phyloP scores from a whole-genome alignment of 352 stramenopile species.

The Pythium myriotylum region DNA sequence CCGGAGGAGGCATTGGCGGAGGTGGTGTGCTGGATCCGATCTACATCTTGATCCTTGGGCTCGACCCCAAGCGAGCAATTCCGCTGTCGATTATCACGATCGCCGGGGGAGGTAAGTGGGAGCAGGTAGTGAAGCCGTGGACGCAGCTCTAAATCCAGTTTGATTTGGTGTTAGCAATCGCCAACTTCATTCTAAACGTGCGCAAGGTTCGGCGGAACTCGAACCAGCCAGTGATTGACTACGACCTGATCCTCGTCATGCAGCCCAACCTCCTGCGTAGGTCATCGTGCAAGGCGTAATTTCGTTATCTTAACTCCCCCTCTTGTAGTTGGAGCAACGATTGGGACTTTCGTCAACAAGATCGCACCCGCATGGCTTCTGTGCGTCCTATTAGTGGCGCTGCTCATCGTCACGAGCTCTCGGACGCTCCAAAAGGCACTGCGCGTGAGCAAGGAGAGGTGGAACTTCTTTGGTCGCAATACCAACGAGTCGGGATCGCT shows the following conservation, averaged over 20 bases:
- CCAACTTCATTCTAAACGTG: slow-evolving; percentile 93
- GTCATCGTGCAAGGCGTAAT: slow-evolving; percentile 15
- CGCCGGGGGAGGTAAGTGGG: slow-evolving; percentile 63
- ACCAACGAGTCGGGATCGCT: slow-evolving; percentile 1
- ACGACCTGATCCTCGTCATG: slow-evolving; percentile 97
- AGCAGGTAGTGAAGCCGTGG: not conserved
- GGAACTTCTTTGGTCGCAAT: slow-evolving; percentile 10
- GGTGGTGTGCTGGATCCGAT: slow-evolving; percentile 95
- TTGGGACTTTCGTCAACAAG: slow-evolving; percentile 92
- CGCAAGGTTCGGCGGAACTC: slow-evolving; percentile 88
- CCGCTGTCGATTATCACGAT: slow-evolving; percentile 95
- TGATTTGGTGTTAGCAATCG: slow-evolving; percentile 52
- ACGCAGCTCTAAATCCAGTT: not conserved
- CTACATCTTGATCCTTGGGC: slow-evolving; percentile 95
- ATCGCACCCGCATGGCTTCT: slow-evolving; percentile 89
- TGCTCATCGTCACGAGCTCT: slow-evolving; percentile 88
- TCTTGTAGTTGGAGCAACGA: slow-evolving; percentile 49
- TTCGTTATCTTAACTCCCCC: no score
- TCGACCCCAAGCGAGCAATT: slow-evolving; percentile 92
- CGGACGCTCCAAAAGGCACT: slow-evolving; percentile 90
- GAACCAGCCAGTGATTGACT: slow-evolving; percentile 95
- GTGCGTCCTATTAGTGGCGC: slow-evolving; percentile 85
- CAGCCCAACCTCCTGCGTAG: slow-evolving; percentile 87
- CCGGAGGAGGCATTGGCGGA: slow-evolving; percentile 88
- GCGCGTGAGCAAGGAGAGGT: slow-evolving; percentile 51